Evolutionary conservation across 129 eudicot species (phyloP).

Genomic region (Mikania micrantha): DNA sequence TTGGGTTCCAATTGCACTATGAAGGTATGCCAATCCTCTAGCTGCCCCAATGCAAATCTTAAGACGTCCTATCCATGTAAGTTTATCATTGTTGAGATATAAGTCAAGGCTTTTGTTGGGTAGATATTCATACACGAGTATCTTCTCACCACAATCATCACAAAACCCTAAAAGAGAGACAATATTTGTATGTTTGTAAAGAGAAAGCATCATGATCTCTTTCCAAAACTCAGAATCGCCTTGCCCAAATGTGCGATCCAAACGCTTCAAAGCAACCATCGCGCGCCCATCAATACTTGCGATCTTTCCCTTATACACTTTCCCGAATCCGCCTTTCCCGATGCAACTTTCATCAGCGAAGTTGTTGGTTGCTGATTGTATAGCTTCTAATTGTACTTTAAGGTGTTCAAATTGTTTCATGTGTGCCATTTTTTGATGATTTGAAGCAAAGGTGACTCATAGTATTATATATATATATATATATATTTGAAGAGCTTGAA

Average conservation of each 20-base stretch:
- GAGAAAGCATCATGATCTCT: background rate
- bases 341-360: background rate
- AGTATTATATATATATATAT: too few species aligned
- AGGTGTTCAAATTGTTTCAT: background rate
- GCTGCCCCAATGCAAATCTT: background rate
- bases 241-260: background rate
- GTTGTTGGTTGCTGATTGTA: background rate
- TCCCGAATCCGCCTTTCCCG: background rate
- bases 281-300: background rate
- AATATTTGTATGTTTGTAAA: background rate
- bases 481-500: background rate
- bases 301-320: background rate
- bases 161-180: background rate
- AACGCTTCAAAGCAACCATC: slow-evolving; percentile 1
- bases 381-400: background rate
- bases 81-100: background rate
- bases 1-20: background rate
- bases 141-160: background rate
- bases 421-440: background rate
- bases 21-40: background rate
- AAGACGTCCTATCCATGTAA: background rate
- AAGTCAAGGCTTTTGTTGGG: background rate
- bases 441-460: background rate
- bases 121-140: background rate
- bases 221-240: background rate